Base-by-base conservation (phyloP, 371 early-diverging fungal species). In the Fennellomyces sp. region DNA sequence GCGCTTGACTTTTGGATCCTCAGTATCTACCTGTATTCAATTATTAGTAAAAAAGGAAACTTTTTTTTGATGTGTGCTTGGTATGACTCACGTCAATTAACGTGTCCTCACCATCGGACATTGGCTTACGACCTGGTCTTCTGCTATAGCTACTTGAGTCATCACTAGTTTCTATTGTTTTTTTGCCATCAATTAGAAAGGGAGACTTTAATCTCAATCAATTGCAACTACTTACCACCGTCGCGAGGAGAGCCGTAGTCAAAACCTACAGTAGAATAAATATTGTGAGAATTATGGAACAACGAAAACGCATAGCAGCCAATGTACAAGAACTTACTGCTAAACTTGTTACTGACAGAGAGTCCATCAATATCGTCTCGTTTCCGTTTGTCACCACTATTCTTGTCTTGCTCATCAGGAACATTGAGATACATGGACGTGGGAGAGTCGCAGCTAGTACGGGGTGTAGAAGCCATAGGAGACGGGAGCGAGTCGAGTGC, bases 1-100 rank as follows among this genome's bases (percentile, higher is more conserved):
- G 29, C 88, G 82, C 28, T 78, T 77, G 3, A 60, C 56, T 23
- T 63, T 68, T 19, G 68, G 65, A 50, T 64, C 65, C 38, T 63
- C 60, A 27, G 31, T 54, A 15, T 53, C 61, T 11, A 21, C 3
- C 45, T 45, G 23, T 3, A 17, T 39, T 39, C 13, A 33, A 13
- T 33, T 8, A 13, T 33, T 45, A 45, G 13, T n/a, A 50, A 28
- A 28, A 21, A n/a, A n/a, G n/a, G n/a, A n/a, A n/a, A n/a, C n/a
- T n/a, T n/a, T n/a, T n/a, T n/a, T n/a, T n/a, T n/a, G n/a, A n/a
- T n/a, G n/a, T n/a, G n/a, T n/a, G n/a, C n/a, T n/a, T n/a, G n/a
- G n/a, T n/a, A n/a, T n/a, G n/a, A 36, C 35, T 35, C 36, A 50
- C 51, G 17, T 57, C 33, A 36, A 47, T 28, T 3, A 31, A 56